Conservation (phyloP, 306 rosid genomes). For the Alnus rubra region DNA sequence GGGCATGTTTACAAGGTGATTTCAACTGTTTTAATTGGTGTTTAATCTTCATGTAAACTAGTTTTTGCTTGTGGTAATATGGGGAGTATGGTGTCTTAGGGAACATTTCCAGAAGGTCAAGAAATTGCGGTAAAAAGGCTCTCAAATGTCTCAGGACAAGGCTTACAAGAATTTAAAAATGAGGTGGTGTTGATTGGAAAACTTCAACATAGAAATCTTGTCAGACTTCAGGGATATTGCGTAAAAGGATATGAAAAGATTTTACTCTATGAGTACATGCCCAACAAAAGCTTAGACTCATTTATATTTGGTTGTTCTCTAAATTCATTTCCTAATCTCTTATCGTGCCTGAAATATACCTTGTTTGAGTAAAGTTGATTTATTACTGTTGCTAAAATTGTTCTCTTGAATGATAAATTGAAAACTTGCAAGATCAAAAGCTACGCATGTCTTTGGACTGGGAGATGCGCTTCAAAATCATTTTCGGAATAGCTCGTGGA, state of each 20-base stretch:
- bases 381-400: background rate
- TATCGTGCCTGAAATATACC: background rate
- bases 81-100: slow-evolving; percentile 20
- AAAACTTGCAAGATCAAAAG: slow-evolving; percentile 24
- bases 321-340: background rate
- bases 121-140: slow-evolving; percentile 52
- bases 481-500: slow-evolving; percentile 35
- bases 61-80: background rate
- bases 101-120: slow-evolving; percentile 30
- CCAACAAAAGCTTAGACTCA: slow-evolving; percentile 50
- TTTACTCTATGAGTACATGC: slow-evolving; percentile 49
- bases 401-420: background rate
- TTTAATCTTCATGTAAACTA: background rate
- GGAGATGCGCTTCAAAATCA: slow-evolving; percentile 41
- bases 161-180: slow-evolving; percentile 48
- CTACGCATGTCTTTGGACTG: slow-evolving; percentile 30
- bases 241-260: slow-evolving; percentile 43
- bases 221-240: slow-evolving; percentile 47
- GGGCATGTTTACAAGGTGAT: slow-evolving; percentile 60
- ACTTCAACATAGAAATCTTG: slow-evolving; percentile 54
- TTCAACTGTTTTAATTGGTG: background rate
- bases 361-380: background rate
- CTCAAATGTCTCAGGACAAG: slow-evolving; percentile 46
- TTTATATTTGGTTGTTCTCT: slow-evolving; percentile 44
- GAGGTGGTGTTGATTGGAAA: slow-evolving; percentile 48